Evolutionary conservation across 345 rosid species (phyloP).

Genomic region (Eucalyptus regnans): DNA sequence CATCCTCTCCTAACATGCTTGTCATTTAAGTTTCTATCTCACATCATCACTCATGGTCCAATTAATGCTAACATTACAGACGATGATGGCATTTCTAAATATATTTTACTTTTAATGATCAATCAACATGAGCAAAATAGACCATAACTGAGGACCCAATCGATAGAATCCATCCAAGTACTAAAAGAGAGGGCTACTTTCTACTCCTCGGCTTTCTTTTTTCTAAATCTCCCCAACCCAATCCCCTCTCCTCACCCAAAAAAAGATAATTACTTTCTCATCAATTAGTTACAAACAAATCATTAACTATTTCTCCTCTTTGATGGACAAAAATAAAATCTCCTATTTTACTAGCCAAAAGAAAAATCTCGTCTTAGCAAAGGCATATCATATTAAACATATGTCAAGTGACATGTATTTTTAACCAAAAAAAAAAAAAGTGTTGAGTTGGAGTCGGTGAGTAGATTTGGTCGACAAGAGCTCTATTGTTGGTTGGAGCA

Average conservation of each 20-base stretch:
- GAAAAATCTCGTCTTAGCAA: neutral
- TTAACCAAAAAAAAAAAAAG: too few species aligned
- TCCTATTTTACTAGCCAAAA: neutral
- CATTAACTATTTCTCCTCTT: neutral
- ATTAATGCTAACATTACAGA: neutral
- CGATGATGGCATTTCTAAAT: neutral
- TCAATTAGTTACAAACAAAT: neutral
- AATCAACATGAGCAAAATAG: neutral
- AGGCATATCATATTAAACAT: neutral
- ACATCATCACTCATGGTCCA: neutral
- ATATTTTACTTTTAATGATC: neutral
- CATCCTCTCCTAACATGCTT: neutral
- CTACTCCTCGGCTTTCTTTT: neutral
- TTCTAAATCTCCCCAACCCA: neutral
- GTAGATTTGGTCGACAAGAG: neutral
- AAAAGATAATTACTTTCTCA: neutral
- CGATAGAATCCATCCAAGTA: neutral
- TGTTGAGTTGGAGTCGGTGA: neutral
- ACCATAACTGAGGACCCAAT: neutral
- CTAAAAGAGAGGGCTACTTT: neutral
- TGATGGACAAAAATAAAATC: neutral
- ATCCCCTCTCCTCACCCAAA: neutral
- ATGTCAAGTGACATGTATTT: too few species aligned
- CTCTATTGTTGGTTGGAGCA: neutral
- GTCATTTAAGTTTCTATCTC: neutral